phyloP scores from a whole-genome alignment of 2,329 filamentous ascomycete genomes.

The Myriosclerotinia scirpicola region DNA sequence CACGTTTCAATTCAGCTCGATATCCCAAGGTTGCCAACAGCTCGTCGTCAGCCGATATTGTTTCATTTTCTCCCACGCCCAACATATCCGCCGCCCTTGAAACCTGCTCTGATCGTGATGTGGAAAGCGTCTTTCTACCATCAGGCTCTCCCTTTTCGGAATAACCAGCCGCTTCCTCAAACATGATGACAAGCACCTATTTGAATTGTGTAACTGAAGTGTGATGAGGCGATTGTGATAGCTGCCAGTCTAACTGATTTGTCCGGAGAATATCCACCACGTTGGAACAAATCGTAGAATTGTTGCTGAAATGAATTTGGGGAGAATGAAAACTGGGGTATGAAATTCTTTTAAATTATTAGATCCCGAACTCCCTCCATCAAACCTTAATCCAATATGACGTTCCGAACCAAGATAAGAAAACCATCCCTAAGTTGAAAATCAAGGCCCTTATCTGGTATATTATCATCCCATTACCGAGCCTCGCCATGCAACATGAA shows the following conservation, averaged over 20 bases:
- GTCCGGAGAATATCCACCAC: background rate
- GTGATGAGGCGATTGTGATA: background rate
- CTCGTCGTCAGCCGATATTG: conserved; percentile 34
- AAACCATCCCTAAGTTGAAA: background rate
- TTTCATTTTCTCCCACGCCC: conserved; percentile 26
- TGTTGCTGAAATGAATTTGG: background rate
- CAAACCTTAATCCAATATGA: background rate
- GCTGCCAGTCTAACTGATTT: background rate
- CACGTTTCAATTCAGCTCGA: conserved; percentile 39
- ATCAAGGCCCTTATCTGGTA: background rate
- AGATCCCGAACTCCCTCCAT: background rate
- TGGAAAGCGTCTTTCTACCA: background rate
- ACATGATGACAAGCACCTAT: background rate
- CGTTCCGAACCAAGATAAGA: conserved; percentile 1
- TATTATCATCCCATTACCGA: background rate
- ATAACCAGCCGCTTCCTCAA: background rate
- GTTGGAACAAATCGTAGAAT: background rate
- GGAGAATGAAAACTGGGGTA: background rate
- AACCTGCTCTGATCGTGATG: conserved; percentile 12
- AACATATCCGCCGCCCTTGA: conserved; percentile 6
- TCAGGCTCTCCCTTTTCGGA: conserved; percentile 1
- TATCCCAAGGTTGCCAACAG: conserved; percentile 38
- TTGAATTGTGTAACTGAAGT: background rate
- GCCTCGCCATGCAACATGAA: conserved; percentile 1
- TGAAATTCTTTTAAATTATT: conserved; percentile 17